Conservation (phyloP, 106 monocot genomes). For the Vanilla planifolia region DNA sequence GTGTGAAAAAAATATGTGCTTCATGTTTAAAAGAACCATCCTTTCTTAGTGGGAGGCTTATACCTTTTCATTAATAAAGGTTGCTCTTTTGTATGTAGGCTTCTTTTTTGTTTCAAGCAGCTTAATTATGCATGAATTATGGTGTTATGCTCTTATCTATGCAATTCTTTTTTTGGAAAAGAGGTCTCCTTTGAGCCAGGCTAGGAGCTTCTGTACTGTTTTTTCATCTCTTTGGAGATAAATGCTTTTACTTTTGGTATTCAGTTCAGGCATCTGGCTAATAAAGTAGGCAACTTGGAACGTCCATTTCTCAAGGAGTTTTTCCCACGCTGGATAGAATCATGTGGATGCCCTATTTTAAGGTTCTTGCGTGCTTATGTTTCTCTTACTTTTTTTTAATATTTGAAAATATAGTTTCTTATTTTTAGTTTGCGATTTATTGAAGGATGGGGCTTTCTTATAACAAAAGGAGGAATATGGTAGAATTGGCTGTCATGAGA, state of each 20-base stretch:
- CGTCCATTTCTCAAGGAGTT: constrained; percentile 96
- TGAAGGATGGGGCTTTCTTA: constrained; percentile 85
- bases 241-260: constrained; percentile 15
- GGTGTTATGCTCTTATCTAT: background rate
- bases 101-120: no score
- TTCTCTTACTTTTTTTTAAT: background rate
- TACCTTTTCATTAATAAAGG: no score
- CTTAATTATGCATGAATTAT: no score
- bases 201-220: background rate
- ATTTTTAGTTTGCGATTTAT: constrained; percentile 2
- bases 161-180: background rate
- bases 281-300: constrained; percentile 92
- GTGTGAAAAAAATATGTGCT: no score
- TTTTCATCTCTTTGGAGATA: background rate
- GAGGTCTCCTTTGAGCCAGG: background rate
- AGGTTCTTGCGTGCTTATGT: constrained; percentile 26
- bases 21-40: no score
- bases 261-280: constrained; percentile 93
- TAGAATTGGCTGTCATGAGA: constrained; percentile 82
- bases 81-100: no score
- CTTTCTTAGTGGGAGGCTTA: no score
- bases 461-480: constrained; percentile 81
- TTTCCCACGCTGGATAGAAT: constrained; percentile 95
- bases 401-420: background rate
- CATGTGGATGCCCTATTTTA: constrained; percentile 81